Evolutionary conservation across 2,329 filamentous ascomycete species (phyloP), one percentile per base, ranked within the genome.

Genomic region (Ophiostoma ulmi): DNA sequence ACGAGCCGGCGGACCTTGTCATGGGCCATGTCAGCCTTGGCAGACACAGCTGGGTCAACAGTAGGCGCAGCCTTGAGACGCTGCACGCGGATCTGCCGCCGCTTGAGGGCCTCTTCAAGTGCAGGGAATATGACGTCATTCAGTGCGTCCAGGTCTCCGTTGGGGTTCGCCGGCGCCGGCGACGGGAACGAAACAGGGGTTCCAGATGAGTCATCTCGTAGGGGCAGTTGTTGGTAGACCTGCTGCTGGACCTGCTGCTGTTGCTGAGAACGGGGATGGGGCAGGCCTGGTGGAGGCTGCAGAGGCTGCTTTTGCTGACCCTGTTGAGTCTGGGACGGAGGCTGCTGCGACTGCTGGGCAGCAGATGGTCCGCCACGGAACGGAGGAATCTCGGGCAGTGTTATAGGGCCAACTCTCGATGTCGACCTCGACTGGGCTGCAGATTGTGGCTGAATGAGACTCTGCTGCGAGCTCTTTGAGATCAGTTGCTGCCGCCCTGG

Each of bases 81-180:
- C 76, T 87, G 87, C 69, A 90, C 80, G 55, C 86, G 83, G 74
- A 86, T 85, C 77, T 88, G 86, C 69, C 95, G 90, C 69, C 95
- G 87, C 78, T 93, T 92, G 26, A 98, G 87, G 8, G 95, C 93
- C 75, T 95, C 91, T 79, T 97, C 93, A 1, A 99, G 85, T 1
- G 95, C 94, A 0, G 95, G 95, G 73, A 98, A 89, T 52, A 99
- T 92, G 68, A 99, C 94, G 75, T 94, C 92, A 77, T 91, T 92
- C 1, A 97, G 85, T 1, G 94, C 93, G 69, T 96, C 95, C 31
- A 97, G 85, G 71, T 96, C 91, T 14, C 86, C 88, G 70, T 87
- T 86, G 35, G 86, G 80, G 72, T 86, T 87, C 1, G 84, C 77
- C 0, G 88, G 85, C 1, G 86, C 83, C 7, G 84, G 84, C 35